phyloP scores from a whole-genome alignment of 2,329 filamentous ascomycete species.

The Colletotrichum camelliae region DNA sequence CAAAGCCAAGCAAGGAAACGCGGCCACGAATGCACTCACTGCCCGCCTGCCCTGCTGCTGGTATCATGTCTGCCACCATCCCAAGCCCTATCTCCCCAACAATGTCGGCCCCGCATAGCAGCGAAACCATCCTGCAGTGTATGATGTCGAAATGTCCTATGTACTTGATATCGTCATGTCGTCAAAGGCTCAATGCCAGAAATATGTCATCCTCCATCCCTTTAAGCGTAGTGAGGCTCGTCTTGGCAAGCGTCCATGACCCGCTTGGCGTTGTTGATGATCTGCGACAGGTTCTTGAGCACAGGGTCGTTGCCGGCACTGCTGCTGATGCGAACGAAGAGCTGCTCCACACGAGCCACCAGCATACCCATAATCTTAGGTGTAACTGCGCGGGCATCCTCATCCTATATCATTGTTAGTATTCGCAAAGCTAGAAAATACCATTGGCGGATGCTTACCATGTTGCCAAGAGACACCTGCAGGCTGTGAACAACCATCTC shows the following conservation, averaged over 20 bases:
- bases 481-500: slow-evolving; percentile 64
- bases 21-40: slow-evolving; percentile 16
- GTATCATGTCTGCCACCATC: slow-evolving; percentile 1
- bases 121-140: slow-evolving; percentile 2
- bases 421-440: background rate
- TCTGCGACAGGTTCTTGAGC: slow-evolving; percentile 51
- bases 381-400: slow-evolving; percentile 59
- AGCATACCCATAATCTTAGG: slow-evolving; percentile 63
- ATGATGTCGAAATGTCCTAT: slow-evolving; percentile 23
- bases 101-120: background rate
- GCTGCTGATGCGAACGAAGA: slow-evolving; percentile 56
- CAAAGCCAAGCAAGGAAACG: slow-evolving; percentile 17
- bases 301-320: slow-evolving; percentile 51
- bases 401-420: slow-evolving; percentile 48
- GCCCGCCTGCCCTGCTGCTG: background rate
- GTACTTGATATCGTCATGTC: slow-evolving; percentile 24
- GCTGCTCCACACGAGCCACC: slow-evolving; percentile 55
- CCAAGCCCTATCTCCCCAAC: background rate
- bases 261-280: slow-evolving; percentile 42
- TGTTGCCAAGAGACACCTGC: slow-evolving; percentile 48
- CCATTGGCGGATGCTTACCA: slow-evolving; percentile 46
- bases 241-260: slow-evolving; percentile 29
- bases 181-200: slow-evolving; percentile 4
- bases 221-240: slow-evolving; percentile 19
- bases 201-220: background rate